A percentile compares a stretch with the other conserved stretches of the same genome.
Evolutionary conservation across 352 stramenopile species (phyloP).

Genomic region (Pythium rishiriense): DNA sequence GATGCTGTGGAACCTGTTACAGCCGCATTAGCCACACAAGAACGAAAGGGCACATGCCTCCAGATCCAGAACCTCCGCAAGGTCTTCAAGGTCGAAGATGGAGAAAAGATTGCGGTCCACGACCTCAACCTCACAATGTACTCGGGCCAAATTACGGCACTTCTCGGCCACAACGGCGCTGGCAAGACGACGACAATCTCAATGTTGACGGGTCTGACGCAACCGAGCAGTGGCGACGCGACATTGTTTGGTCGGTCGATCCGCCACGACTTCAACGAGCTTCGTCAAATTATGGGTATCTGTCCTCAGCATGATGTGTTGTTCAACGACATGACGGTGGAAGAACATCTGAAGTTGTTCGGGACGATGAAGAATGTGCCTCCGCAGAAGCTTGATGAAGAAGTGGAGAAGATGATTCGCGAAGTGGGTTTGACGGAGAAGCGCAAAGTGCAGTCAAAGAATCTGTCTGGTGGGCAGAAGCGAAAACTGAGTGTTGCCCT

Average conservation of each 20-base stretch:
- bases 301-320: slow-evolving; percentile 98
- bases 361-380: slow-evolving; percentile 88
- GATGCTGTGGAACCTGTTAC: slow-evolving; percentile 39
- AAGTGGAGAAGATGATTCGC: slow-evolving; percentile 46
- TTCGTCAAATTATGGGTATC: slow-evolving; percentile 94
- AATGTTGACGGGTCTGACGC: slow-evolving; percentile 83
- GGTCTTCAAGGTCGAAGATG: slow-evolving; percentile 86
- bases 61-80: slow-evolving; percentile 67
- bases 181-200: slow-evolving; percentile 73
- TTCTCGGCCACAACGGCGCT: slow-evolving; percentile 78
- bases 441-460: slow-evolving; percentile 47
- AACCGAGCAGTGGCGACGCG: slow-evolving; percentile 55
- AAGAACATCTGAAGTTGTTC: slow-evolving; percentile 95
- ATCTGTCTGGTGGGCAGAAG: slow-evolving; percentile 93
- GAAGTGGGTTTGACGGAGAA: slow-evolving; percentile 93
- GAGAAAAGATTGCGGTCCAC: slow-evolving; percentile 66
- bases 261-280: slow-evolving; percentile 71
- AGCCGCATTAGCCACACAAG: slow-evolving; percentile 42
- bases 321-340: slow-evolving; percentile 93
- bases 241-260: slow-evolving; percentile 77
- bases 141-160: slow-evolving; percentile 65
- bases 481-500: slow-evolving; percentile 95
- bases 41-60: slow-evolving; percentile 65
- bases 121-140: slow-evolving; percentile 67
- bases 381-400: slow-evolving; percentile 22